Evolutionary conservation across 768 basidiomycete species (phyloP), one percentile per base, ranked within the genome.

Genomic region (Russula vinacea): DNA sequence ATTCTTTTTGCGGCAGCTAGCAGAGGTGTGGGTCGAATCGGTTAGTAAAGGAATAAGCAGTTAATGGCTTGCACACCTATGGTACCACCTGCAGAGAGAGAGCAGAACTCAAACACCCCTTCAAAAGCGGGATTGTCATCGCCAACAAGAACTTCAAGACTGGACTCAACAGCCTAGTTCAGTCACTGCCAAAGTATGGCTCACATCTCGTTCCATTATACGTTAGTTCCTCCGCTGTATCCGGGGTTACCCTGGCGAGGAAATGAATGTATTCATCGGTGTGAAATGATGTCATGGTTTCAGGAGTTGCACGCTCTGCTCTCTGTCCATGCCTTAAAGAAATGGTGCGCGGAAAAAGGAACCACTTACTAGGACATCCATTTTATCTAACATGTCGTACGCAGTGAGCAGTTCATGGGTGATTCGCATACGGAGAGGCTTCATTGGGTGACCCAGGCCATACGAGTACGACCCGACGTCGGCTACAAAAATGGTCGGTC

Each of bases 231-330:
- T 92, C 90, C 1, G 83, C 86, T 5, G 91, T 96, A 75, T 99
- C 97, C 0, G 95, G 95, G 0, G 89, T 92, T 32, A 98, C 95
- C 54, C 84, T 83, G 59, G 84, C 81, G 51, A 99, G 77, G 70
- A 98, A 96, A 70, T 98, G 87, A 63, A 99, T 83, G 76, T 97
- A 99, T 81, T 99, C 97, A 78, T 99, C 97, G 24, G 96, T 94
- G 74, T 99, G 97, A 76, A 98, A 99, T 13, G 87, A 78, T n/a
- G 91, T 89, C 90, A 99, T 90, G 26, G 69, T 65, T 65, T 76
- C 76, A 1, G 75, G 74, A 11, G 73, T 70, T 17, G 75, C 73
- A 57, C 75, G 75, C 69, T 72, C 73, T 40, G 76, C 71, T 49
- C 75, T 71, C 76, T 76, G 13, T 14, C 44, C 26, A 22, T 26